These are phyloP conservation scores for Acrasis kona DNA, from an alignment of 78 protist species.

Conservation along the genomic window DNA sequence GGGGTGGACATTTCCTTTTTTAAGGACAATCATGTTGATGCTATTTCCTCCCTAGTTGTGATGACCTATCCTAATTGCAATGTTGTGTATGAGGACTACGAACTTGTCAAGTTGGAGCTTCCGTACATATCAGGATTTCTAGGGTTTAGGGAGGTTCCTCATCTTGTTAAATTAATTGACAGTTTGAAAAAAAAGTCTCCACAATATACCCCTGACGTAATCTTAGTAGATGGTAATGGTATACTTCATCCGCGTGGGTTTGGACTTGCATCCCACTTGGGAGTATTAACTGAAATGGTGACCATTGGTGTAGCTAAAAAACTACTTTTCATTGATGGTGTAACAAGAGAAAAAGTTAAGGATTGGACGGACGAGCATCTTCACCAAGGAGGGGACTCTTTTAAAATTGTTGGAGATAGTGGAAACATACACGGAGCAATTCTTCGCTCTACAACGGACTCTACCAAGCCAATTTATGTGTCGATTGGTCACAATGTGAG, in stretches of 20 bases:
- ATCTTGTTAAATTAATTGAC: constrained; percentile 23
- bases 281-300: constrained; percentile 43
- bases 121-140: constrained; percentile 69
- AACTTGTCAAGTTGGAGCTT: background rate
- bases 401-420: background rate
- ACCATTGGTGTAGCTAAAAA: constrained; percentile 68
- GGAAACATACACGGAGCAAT: background rate
- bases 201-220: constrained; percentile 38
- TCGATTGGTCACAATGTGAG: constrained; percentile 62
- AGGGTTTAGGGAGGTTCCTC: constrained; percentile 72
- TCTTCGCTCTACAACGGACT: constrained; percentile 2
- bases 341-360: constrained; percentile 23
- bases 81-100: constrained; percentile 20
- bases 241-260: constrained; percentile 50
- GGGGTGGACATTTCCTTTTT: constrained; percentile 64
- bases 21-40: constrained; percentile 42
- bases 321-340: constrained; percentile 37
- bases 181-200: constrained; percentile 23
- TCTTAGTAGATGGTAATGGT: constrained; percentile 69
- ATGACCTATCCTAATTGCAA: constrained; percentile 31
- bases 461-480: constrained; percentile 40
- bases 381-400: background rate
- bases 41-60: constrained; percentile 48
- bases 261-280: constrained; percentile 61
- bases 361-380: background rate